Evolutionary conservation across 23 red algal species (phyloP).

Genomic region (Agarophyton chilense): DNA sequence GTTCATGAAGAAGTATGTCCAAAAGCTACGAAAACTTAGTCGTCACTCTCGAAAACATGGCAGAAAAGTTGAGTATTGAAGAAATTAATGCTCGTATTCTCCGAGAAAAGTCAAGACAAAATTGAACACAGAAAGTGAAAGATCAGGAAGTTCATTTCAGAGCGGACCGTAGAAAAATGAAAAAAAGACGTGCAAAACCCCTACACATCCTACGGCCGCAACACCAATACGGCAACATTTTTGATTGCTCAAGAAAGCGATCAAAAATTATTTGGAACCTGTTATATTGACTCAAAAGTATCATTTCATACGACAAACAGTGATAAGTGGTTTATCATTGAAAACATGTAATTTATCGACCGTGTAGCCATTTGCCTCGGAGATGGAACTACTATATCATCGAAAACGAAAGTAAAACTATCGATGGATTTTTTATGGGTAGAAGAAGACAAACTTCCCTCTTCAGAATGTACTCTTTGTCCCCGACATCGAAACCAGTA

Average conservation of each 20-base stretch:
- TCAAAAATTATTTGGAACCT: background rate
- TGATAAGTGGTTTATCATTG: background rate
- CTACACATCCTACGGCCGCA: no score
- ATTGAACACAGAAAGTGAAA: no score
- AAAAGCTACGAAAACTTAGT: no score
- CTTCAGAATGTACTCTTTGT: background rate
- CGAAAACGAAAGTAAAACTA: background rate
- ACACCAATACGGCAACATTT: background rate
- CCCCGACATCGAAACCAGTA: background rate
- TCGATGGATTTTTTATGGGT: background rate
- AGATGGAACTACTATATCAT: background rate
- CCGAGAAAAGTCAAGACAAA: no score
- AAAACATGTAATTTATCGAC: background rate
- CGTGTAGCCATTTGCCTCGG: background rate
- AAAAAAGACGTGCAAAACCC: no score
- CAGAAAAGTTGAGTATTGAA: no score
- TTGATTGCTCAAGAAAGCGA: background rate
- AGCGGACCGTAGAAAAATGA: no score
- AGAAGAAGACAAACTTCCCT: background rate
- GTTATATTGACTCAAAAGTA: constrained; percentile 1
- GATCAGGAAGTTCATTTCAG: no score
- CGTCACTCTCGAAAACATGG: no score
- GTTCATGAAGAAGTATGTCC: no score
- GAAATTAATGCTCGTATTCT: no score
- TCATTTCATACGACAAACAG: background rate